Conservation (phyloP, 768 basidiomycete species). For the Chalciporus sphaerocephalus region DNA sequence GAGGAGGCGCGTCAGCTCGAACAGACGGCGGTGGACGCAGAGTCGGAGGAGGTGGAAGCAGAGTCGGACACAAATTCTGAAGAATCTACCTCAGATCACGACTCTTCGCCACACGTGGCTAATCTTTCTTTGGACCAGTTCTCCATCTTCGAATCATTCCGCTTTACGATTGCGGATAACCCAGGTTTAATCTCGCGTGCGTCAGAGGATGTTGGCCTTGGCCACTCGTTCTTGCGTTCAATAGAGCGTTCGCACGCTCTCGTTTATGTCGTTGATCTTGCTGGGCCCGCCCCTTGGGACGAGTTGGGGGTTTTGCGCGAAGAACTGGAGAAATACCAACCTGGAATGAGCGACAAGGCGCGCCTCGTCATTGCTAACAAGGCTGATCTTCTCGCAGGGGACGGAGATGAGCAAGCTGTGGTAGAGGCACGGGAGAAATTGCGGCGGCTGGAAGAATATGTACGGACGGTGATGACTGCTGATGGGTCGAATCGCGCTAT, state of each 20-base stretch:
- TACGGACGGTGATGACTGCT: conserved; percentile 41
- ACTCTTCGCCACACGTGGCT: not conserved
- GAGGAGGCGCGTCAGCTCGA: conserved; percentile 45
- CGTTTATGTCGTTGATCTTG: conserved; percentile 89
- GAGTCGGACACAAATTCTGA: not conserved
- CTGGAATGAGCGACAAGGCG: conserved; percentile 71
- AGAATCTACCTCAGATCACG: conserved; percentile 1
- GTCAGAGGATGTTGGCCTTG: conserved; percentile 86
- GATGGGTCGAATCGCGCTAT: conserved; percentile 32
- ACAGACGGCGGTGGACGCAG: conserved; percentile 41
- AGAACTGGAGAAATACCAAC: conserved; percentile 82
- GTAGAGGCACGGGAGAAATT: conserved; percentile 56
- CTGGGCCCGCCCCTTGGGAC: conserved; percentile 66
- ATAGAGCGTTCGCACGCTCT: conserved; percentile 90
- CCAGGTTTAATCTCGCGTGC: conserved; percentile 86
- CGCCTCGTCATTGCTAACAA: conserved; percentile 92
- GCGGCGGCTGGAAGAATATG: conserved; percentile 50
- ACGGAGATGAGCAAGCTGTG: conserved; percentile 45
- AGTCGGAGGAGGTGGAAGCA: not conserved
- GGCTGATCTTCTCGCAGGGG: conserved; percentile 71
- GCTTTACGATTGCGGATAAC: conserved; percentile 96
- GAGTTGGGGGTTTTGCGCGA: conserved; percentile 67
- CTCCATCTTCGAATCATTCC: conserved; percentile 65
- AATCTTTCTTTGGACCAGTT: conserved; percentile 39
- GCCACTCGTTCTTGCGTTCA: conserved; percentile 88